These are phyloP conservation scores for Alternaria arbusti DNA, from an alignment of 2,329 filamentous ascomycete species.

Conservation along the genomic window DNA sequence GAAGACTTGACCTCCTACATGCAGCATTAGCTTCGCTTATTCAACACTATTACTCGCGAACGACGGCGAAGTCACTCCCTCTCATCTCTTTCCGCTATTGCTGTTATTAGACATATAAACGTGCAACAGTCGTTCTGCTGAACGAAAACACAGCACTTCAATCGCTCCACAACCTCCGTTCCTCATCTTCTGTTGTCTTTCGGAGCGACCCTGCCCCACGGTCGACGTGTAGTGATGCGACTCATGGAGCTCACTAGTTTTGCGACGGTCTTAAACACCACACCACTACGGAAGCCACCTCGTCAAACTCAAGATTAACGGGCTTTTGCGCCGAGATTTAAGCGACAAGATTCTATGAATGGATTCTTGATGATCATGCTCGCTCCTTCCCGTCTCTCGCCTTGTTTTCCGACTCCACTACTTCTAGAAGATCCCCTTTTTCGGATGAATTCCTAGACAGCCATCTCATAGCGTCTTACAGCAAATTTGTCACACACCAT, in stretches of 20 bases:
- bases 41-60: neutral
- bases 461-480: neutral
- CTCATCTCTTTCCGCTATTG: neutral
- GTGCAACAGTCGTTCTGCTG: neutral
- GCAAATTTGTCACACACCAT: neutral
- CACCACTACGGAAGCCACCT: neutral
- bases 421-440: slow-evolving; percentile 6
- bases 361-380: slow-evolving; percentile 1
- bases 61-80: neutral
- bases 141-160: neutral
- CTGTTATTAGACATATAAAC: neutral
- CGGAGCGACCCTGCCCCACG: neutral
- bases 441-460: neutral
- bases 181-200: neutral
- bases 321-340: neutral
- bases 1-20: neutral
- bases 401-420: neutral
- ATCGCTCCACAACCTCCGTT: neutral
- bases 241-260: neutral
- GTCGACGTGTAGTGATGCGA: neutral
- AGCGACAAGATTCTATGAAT: neutral
- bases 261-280: neutral
- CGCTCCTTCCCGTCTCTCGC: neutral
- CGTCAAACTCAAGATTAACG: neutral
- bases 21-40: neutral